Evolutionary conservation across 176 grass and related monocot species (phyloP), one percentile per base, ranked within the genome.

Genomic region (Ampelocalamus luodianensis): DNA sequence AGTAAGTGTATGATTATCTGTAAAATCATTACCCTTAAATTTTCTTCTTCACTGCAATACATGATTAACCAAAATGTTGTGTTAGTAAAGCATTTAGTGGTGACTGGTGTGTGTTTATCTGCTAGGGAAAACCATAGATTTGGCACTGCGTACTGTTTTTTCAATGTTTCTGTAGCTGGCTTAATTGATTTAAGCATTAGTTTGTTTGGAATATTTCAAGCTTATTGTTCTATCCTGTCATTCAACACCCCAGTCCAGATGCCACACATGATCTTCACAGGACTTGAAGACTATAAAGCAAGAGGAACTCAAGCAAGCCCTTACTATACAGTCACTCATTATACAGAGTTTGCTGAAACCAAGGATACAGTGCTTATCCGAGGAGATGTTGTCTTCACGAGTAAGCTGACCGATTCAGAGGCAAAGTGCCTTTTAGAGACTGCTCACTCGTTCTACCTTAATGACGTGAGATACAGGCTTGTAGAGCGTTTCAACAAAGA

Each of bases 231-330:
- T 26, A 38, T 74, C 12, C 34, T 86, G 45, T 16, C 29, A 61
- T 92, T 69, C 48, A 73, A 78, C 80, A 16, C 74, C 32, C 13
- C 89, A 95, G 96, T 92, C 49, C 91, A 95, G 87, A 90, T 91
- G 68, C 96, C 96, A 34, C 88, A 98, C 88, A 95, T 98, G 34
- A 89, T 95, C 71, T 95, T 98, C 88, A 98, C 93, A 11, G 89
- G 96, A 79, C 93, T 95, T 76, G 93, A 98, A 81, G 96, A 98
- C 87, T 98, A 95, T 50, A 98, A 95, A 90, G 96, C 96, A 70
- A 93, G 93, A 85, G 96, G 96, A 68, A 93, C 93, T 78, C 93
- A 95, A 92, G 96, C 93, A 82, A 95, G 96, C 77, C 96, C 91
- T 24, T 95, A 95, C 66, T 95, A 87, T 39, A 95, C 93, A 16